A percentile compares a stretch with the other conserved stretches of the same genome.
Conservation (phyloP, 441 rosid species). For the Kokia cookei region DNA sequence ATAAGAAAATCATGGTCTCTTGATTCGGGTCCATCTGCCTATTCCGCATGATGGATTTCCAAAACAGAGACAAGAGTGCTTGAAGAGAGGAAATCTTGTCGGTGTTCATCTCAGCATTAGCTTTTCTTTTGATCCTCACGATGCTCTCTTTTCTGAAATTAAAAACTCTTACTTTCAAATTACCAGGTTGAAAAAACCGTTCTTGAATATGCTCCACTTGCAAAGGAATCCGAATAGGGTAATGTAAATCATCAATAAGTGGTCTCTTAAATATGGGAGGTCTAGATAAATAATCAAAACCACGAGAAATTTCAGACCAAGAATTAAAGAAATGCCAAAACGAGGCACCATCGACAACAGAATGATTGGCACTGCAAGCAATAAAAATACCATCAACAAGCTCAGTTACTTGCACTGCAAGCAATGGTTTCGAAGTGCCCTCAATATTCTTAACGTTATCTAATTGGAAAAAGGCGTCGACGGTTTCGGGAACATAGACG, state of each 20-base stretch:
- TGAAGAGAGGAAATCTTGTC: slow-evolving; percentile 30
- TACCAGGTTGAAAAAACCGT: neutral
- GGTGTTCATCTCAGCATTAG: slow-evolving; percentile 16
- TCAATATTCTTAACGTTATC: neutral
- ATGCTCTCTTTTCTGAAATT: slow-evolving; percentile 15
- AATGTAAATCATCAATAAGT: neutral
- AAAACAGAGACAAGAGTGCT: slow-evolving; percentile 33
- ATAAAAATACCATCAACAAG: slow-evolving; percentile 15
- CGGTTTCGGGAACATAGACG: slow-evolving; percentile 6
- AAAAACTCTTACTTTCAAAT: slow-evolving; percentile 11
- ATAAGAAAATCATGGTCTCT: neutral
- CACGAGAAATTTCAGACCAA: slow-evolving; percentile 19
- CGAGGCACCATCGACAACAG: slow-evolving; percentile 14
- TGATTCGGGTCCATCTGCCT: slow-evolving; percentile 8
- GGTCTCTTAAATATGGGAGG: slow-evolving; percentile 2
- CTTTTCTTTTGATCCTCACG: slow-evolving; percentile 18
- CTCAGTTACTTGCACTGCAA: slow-evolving; percentile 24
- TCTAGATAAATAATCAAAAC: neutral
- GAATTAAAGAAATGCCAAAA: slow-evolving; percentile 20
- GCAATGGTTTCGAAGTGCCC: slow-evolving; percentile 4
- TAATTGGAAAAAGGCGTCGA: slow-evolving; percentile 10
- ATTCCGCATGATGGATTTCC: slow-evolving; percentile 21
- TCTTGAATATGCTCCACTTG: neutral
- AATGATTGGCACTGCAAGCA: slow-evolving; percentile 15
- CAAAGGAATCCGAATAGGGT: slow-evolving; percentile 10